phyloP scores from a whole-genome alignment of 345 rosid species.

The Lagerstroemia speciosa region DNA sequence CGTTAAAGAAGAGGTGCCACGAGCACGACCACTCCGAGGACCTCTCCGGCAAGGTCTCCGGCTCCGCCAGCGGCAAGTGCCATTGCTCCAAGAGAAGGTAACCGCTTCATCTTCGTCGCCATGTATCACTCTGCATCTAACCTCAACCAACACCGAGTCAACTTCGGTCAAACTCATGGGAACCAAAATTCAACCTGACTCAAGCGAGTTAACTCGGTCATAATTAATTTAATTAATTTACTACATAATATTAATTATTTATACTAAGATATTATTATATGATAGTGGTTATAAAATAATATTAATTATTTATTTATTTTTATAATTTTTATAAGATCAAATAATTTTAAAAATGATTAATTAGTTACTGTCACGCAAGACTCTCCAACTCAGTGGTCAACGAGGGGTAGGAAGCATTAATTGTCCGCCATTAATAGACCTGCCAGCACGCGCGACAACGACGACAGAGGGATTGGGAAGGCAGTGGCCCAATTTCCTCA shows the following conservation, averaged over 20 bases:
- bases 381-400: conserved; percentile 20
- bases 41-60: conserved; percentile 52
- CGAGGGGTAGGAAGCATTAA: conserved; percentile 11
- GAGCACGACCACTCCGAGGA: conserved; percentile 55
- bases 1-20: conserved; percentile 56
- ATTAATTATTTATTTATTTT: too few relatives aligned
- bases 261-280: too few relatives aligned
- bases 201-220: not conserved
- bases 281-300: too few relatives aligned
- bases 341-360: too few relatives aligned
- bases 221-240: not conserved
- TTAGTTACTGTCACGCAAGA: too few relatives aligned
- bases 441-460: conserved; percentile 27
- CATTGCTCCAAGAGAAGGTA: conserved; percentile 91
- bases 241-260: too few relatives aligned
- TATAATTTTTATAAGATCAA: too few relatives aligned
- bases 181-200: not conserved
- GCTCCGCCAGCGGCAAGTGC: conserved; percentile 58
- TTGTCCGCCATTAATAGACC: conserved; percentile 4
- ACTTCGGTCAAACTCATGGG: not conserved
- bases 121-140: not conserved
- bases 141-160: not conserved
- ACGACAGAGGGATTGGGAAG: not conserved
- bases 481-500: not conserved
- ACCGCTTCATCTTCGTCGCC: not conserved